A percentile compares a stretch with the other conserved stretches of the same genome.
phyloP scores from a whole-genome alignment of 345 rosid genomes.

The Citrus maxima region DNA sequence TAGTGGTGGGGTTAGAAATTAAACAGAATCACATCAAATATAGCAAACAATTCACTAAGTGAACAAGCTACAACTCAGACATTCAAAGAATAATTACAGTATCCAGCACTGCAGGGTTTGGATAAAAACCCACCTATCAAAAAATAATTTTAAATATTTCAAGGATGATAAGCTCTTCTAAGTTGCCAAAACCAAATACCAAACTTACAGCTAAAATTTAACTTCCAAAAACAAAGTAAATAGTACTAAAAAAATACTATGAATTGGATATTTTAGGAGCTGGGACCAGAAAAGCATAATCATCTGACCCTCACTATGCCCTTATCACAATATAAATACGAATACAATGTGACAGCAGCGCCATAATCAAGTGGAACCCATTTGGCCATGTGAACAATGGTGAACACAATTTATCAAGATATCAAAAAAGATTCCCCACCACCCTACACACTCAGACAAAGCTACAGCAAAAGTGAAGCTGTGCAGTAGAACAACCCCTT shows the following conservation, averaged over 20 bases:
- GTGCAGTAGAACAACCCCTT: not conserved
- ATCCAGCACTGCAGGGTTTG: not conserved
- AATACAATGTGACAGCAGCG: not conserved
- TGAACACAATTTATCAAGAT: conserved; percentile 5
- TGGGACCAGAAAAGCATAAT: not conserved
- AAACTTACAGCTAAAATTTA: not conserved
- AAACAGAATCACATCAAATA: not conserved
- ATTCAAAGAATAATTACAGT: not conserved
- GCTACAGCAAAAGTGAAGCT: not conserved
- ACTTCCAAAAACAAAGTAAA: not conserved
- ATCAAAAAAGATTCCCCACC: not conserved
- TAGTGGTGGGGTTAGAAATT: not conserved
- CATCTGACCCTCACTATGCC: not conserved
- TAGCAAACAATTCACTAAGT: not conserved
- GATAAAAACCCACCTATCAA: not conserved
- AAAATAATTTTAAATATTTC: not conserved
- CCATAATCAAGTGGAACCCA: conserved; percentile 12
- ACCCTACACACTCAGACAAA: not conserved
- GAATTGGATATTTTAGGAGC: not conserved
- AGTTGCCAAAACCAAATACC: not conserved
- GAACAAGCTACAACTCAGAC: not conserved
- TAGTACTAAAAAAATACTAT: not conserved
- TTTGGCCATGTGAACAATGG: conserved; percentile 8
- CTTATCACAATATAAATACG: not conserved
- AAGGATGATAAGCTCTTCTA: not conserved